Evolutionary conservation across 139 green algal species (phyloP), one percentile per base, ranked within the genome.

Genomic region (Tetradesmus obliquus): DNA sequence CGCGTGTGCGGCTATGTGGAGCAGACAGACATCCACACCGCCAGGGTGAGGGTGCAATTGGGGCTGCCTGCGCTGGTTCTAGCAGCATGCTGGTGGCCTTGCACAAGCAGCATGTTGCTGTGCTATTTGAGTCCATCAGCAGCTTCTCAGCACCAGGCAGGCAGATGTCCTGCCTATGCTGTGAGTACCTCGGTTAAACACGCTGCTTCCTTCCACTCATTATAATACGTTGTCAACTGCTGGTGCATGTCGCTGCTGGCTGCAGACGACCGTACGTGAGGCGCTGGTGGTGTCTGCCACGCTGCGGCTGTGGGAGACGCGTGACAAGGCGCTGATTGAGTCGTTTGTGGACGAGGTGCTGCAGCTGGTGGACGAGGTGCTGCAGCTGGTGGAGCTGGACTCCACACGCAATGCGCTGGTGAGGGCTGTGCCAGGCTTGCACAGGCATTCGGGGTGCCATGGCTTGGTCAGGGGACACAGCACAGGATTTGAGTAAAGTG

Each of bases 321-420:
- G 80, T 53, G 89, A 85, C 32, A 60, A 90, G 62, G 55, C 66
- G 1, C 80, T 93, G 87, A 72, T 92, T 2, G 57, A 71, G 22
- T 81, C 88, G 1, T 94, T 96, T 91, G 95, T 98, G 12, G 92
- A 97, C 8, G 89, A 97, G 71, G 96, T 97, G 55, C 92, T 98
- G 90, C 88, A 94, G 12, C 95, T 98, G 66, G 95, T 98, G 88
- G 92, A 97, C 8, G 89, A 97, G 71, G 96, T 97, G 54, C 91
- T 98, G 90, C 89, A 94, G 15, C 95, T 98, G 71, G 95, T 98
- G 89, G 97, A 99, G 86, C 93, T 99, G 13, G 90, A 57, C 3
- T 22, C 79, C 9, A 92, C 95, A 3, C 80, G 88, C 80, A 92
- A 93, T 76, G 89, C 93, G 55, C 88, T 97, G 85, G 95, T 97